Evolutionary conservation across 768 basidiomycete genomes (phyloP).

Genomic region (Pulveroboletus sp.): DNA sequence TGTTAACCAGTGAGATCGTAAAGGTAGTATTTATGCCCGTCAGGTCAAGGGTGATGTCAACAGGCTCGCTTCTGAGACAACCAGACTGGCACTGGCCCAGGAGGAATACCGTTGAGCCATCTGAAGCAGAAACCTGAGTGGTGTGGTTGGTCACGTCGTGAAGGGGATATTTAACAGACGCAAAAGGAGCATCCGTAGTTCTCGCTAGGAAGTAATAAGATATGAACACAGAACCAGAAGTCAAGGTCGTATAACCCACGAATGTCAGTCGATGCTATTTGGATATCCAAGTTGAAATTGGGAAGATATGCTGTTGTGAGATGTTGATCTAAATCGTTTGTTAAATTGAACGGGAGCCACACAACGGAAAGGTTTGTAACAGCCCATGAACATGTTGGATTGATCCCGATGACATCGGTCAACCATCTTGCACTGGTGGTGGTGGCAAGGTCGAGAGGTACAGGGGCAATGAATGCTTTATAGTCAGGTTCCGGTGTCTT

Average conservation of each 20-base stretch:
- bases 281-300: slow-evolving; percentile 19
- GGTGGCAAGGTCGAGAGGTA: slow-evolving; percentile 15
- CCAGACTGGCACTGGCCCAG: slow-evolving; percentile 21
- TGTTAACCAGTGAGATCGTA: slow-evolving; percentile 10
- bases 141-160: slow-evolving; percentile 18
- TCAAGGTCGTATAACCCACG: slow-evolving; percentile 5
- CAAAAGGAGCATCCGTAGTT: background rate
- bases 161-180: slow-evolving; percentile 8
- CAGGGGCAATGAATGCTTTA: slow-evolving; percentile 17
- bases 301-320: slow-evolving; percentile 14
- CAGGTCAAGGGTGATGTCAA: slow-evolving; percentile 13
- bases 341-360: slow-evolving; percentile 9
- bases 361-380: slow-evolving; percentile 24
- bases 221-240: background rate
- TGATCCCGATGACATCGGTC: slow-evolving; percentile 25
- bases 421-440: slow-evolving; percentile 26
- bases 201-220: background rate
- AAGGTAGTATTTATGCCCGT: slow-evolving; percentile 10
- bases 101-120: too few species aligned
- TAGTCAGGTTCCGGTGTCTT: slow-evolving; percentile 14
- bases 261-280: background rate
- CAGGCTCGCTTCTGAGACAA: background rate
- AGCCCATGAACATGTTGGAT: slow-evolving; percentile 27
- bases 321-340: background rate
- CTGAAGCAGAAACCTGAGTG: slow-evolving; percentile 12